A percentile compares a stretch with the other conserved stretches of the same genome.
Evolutionary conservation across 768 basidiomycete species (phyloP).

Genomic region (Neoboletus brunneissimus): DNA sequence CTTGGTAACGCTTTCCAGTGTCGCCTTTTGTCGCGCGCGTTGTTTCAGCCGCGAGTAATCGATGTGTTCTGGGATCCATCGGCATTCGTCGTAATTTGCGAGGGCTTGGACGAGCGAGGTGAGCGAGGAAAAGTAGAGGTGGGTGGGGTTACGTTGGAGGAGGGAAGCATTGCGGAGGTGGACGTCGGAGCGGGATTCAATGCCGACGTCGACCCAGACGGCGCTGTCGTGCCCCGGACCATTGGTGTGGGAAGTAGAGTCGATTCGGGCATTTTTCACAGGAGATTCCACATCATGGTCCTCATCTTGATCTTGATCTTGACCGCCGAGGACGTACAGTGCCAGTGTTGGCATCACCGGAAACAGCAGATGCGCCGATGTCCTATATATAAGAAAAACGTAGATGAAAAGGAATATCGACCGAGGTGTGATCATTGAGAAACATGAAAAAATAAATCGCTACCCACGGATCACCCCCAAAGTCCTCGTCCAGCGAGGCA

Average conservation of each 20-base stretch:
- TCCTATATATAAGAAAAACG: slow-evolving; percentile 27
- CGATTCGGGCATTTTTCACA: background rate
- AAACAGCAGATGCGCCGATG: slow-evolving; percentile 51
- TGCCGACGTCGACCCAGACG: slow-evolving; percentile 45
- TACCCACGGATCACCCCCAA: slow-evolving; percentile 31
- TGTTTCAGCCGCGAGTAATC: slow-evolving; percentile 57
- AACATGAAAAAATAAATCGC: background rate
- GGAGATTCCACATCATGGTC: slow-evolving; percentile 8
- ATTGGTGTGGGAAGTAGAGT: background rate
- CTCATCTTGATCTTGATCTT: slow-evolving; percentile 12
- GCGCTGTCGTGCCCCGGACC: slow-evolving; percentile 11
- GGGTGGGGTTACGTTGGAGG: slow-evolving; percentile 49
- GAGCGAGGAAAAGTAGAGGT: slow-evolving; percentile 53
- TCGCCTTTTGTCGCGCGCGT: slow-evolving; percentile 55
- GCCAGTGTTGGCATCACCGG: slow-evolving; percentile 54
- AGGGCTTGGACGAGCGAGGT: slow-evolving; percentile 50
- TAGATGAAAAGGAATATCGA: background rate
- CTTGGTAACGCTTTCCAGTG: slow-evolving; percentile 54
- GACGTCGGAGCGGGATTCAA: slow-evolving; percentile 54
- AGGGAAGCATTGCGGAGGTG: slow-evolving; percentile 59
- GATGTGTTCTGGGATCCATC: slow-evolving; percentile 50
- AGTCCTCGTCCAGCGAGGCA: slow-evolving; percentile 51
- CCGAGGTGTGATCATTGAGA: background rate
- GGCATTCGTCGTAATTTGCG: slow-evolving; percentile 55
- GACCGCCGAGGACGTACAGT: slow-evolving; percentile 48